phyloP scores from a whole-genome alignment of 148 eudicot genomes.

The Diospyros kaki region DNA sequence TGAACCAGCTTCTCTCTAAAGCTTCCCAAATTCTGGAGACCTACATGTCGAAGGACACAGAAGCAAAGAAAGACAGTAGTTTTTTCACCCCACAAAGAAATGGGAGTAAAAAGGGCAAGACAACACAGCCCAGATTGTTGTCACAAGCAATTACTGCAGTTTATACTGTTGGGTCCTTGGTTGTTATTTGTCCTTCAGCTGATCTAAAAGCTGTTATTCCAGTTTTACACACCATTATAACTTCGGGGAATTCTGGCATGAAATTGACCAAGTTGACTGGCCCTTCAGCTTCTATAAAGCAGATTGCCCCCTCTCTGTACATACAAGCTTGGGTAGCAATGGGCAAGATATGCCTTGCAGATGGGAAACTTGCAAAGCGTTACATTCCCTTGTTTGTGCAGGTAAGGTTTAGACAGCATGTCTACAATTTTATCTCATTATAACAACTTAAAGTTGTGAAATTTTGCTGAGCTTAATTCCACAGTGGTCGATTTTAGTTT shows the following conservation, averaged over 20 bases:
- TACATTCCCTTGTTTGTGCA: conserved; percentile 88
- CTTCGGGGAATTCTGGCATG: conserved; percentile 62
- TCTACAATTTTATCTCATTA: neutral
- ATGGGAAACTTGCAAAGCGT: conserved; percentile 90
- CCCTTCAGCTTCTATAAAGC: conserved; percentile 51
- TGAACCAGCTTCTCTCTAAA: conserved; percentile 50
- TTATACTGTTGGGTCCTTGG: conserved; percentile 83
- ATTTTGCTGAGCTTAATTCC: neutral
- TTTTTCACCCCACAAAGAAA: conserved; percentile 60
- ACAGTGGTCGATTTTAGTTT: neutral
- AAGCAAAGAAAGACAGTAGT: conserved; percentile 35
- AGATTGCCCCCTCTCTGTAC: conserved; percentile 72
- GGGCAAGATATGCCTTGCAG: conserved; percentile 98
- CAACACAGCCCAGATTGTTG: conserved; percentile 31
- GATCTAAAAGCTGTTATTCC: conserved; percentile 63
- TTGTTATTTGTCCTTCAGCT: conserved; percentile 72
- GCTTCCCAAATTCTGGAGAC: conserved; percentile 53
- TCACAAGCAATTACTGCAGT: conserved; percentile 60
- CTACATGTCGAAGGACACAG: conserved; percentile 52
- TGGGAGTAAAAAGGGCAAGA: conserved; percentile 35
- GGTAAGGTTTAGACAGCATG: conserved; percentile 34
- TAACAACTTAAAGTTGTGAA: neutral
- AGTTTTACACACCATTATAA: conserved; percentile 68
- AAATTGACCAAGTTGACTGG: conserved; percentile 47
- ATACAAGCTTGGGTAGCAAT: conserved; percentile 93